A percentile compares a stretch with the other conserved stretches of the same genome.
Evolutionary conservation across 208 protist genomes (phyloP).

Genomic region (Naegleria lovaniensis): DNA sequence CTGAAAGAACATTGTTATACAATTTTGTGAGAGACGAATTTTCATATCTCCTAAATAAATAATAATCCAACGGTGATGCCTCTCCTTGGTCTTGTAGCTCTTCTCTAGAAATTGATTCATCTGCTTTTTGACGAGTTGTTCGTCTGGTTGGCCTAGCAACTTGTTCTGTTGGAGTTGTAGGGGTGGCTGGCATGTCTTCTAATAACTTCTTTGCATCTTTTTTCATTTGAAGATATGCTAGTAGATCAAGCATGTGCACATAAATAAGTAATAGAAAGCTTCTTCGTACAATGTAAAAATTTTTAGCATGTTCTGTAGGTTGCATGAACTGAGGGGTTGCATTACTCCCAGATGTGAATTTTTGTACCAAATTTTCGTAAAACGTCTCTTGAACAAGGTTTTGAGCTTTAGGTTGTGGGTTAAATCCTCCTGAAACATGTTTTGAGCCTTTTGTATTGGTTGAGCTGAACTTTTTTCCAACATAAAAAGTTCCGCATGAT

Average conservation of each 20-base stretch:
- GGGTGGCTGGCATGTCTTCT: neutral
- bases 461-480: neutral
- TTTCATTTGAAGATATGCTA: neutral
- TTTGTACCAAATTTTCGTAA: neutral
- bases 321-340: neutral
- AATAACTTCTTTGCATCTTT: neutral
- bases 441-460: neutral
- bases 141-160: neutral
- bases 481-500: neutral
- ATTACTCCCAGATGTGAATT: neutral
- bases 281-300: neutral
- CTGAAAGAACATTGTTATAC: neutral
- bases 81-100: neutral
- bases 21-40: neutral
- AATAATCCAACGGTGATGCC: neutral
- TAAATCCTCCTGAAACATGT: neutral
- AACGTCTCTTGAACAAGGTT: neutral
- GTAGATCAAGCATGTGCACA: neutral
- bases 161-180: neutral
- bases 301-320: neutral
- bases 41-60: neutral
- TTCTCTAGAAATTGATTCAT: neutral
- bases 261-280: neutral
- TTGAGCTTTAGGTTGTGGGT: neutral
- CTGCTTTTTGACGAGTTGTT: neutral